A percentile compares a stretch with the other conserved stretches of the same genome.
phyloP scores from a whole-genome alignment of 768 basidiomycete genomes.

The Amanita rubescens region DNA sequence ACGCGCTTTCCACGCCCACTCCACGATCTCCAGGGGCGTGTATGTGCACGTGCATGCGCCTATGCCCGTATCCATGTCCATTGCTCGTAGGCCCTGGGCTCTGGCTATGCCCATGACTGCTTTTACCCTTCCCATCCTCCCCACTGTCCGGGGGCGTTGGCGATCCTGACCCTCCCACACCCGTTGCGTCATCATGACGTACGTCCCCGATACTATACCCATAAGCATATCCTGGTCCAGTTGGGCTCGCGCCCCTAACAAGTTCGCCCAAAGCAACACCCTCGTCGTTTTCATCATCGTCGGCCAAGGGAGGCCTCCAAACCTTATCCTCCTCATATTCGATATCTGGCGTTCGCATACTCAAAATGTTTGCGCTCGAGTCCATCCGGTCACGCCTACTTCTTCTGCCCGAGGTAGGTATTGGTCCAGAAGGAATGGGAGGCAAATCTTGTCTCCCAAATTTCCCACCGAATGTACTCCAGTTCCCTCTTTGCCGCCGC shows the following conservation, averaged over 20 bases:
- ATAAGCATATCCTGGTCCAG: neutral
- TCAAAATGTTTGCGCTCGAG: neutral
- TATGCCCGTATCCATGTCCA: neutral
- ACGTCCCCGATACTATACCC: neutral
- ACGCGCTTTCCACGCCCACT: neutral
- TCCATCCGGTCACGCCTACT: neutral
- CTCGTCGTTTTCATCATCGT: conserved; percentile 15
- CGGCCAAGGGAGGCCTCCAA: conserved; percentile 28
- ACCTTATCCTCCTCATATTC: conserved; percentile 14
- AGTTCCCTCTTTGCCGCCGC: conserved; percentile 10
- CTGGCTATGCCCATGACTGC: conserved; percentile 3
- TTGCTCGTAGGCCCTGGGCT: neutral
- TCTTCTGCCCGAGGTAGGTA: neutral
- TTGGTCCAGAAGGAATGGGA: neutral
- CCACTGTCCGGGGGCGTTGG: neutral
- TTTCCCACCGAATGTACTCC: neutral
- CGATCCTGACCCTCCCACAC: neutral
- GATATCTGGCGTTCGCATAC: conserved; percentile 7
- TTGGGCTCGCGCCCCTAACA: neutral
- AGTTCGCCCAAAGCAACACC: neutral
- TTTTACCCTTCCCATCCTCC: neutral
- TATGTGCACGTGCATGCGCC: neutral
- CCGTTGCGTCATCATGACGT: neutral
- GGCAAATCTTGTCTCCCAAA: neutral
- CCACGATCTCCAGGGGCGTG: neutral